Evolutionary conservation across 2,329 filamentous ascomycete species (phyloP).

Genomic region (Ophiostoma ulmi): DNA sequence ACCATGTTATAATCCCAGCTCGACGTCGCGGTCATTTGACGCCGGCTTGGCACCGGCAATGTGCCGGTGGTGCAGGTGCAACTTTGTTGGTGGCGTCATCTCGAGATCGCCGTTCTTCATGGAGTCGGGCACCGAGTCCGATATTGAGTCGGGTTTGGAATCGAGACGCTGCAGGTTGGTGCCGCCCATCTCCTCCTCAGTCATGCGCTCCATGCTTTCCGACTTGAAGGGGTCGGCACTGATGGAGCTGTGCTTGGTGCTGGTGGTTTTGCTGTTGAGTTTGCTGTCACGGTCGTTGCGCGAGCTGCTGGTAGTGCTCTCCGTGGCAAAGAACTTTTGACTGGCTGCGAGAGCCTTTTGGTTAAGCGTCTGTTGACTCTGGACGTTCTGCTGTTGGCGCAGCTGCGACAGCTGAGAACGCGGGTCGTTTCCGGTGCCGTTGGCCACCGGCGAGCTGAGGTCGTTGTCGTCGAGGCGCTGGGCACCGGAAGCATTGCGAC

Average conservation of each 20-base stretch:
- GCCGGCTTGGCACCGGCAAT: not conserved
- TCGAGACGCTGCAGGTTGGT: conserved; percentile 13
- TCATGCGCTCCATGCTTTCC: conserved; percentile 25
- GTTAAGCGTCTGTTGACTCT: conserved; percentile 11
- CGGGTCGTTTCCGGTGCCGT: not conserved
- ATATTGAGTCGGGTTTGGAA: not conserved
- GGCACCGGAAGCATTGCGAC: conserved; percentile 20
- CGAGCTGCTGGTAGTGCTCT: conserved; percentile 2
- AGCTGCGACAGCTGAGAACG: conserved; percentile 7
- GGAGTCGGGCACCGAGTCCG: conserved; percentile 3
- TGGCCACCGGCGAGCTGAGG: not conserved
- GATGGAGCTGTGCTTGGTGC: conserved; percentile 10
- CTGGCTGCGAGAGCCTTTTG: conserved; percentile 5
- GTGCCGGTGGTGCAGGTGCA: not conserved
- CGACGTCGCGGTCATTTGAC: conserved; percentile 12
- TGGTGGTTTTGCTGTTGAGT: not conserved
- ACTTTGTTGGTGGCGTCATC: not conserved
- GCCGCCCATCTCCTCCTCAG: conserved; percentile 3
- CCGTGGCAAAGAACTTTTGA: not conserved
- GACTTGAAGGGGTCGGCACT: conserved; percentile 16
- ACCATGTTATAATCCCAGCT: not conserved
- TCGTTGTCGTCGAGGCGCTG: conserved; percentile 21
- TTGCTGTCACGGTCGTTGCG: conserved; percentile 4
- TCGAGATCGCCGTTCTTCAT: not conserved
- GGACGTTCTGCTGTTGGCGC: conserved; percentile 10